Percentiles rank a stretch among this genome's conserved stretches.
phyloP scores from a whole-genome alignment of 192 early-diverging fungal genomes.

The Martensiomyces pterosporus region DNA sequence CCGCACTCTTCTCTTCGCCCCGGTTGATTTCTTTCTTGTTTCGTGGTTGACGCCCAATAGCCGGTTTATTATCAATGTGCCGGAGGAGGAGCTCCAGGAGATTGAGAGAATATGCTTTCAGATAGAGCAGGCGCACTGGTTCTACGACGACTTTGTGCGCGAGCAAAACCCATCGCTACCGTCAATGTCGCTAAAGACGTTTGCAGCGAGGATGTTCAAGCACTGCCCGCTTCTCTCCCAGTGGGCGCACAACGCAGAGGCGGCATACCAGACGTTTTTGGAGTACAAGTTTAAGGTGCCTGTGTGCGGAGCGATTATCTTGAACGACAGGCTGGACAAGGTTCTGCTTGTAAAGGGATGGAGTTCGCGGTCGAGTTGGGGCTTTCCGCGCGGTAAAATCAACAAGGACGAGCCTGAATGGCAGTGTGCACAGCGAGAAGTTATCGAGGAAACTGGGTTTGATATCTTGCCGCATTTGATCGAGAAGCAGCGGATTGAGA shows the following conservation, averaged over 20 bases:
- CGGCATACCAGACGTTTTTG: slow-evolving; percentile 87
- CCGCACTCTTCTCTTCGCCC: too few relatives aligned
- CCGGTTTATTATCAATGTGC: slow-evolving; percentile 99
- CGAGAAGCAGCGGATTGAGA: slow-evolving; percentile 81
- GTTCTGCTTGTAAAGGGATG: slow-evolving; percentile 91
- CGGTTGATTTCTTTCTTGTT: not conserved
- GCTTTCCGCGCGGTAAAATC: slow-evolving; percentile 99
- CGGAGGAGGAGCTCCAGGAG: slow-evolving; percentile 88
- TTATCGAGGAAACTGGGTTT: slow-evolving; percentile 93
- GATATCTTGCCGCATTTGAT: slow-evolving; percentile 67
- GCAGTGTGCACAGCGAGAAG: slow-evolving; percentile 88
- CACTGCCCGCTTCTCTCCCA: slow-evolving; percentile 87
- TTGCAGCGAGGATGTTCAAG: slow-evolving; percentile 78
- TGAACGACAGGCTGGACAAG: slow-evolving; percentile 72
- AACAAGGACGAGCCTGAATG: slow-evolving; percentile 91
- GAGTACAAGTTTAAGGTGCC: slow-evolving; percentile 95
- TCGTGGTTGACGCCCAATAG: slow-evolving; percentile 33
- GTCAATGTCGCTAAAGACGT: slow-evolving; percentile 79
- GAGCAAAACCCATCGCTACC: slow-evolving; percentile 77
- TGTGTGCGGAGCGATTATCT: slow-evolving; percentile 94
- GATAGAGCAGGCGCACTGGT: slow-evolving; percentile 99
- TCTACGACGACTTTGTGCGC: slow-evolving; percentile 97
- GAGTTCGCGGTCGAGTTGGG: slow-evolving; percentile 86
- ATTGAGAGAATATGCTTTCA: slow-evolving; percentile 97
- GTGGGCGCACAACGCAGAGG: slow-evolving; percentile 84